Evolutionary conservation across 2,329 filamentous ascomycete species (phyloP).

Genomic region (Talaromyces sp.): DNA sequence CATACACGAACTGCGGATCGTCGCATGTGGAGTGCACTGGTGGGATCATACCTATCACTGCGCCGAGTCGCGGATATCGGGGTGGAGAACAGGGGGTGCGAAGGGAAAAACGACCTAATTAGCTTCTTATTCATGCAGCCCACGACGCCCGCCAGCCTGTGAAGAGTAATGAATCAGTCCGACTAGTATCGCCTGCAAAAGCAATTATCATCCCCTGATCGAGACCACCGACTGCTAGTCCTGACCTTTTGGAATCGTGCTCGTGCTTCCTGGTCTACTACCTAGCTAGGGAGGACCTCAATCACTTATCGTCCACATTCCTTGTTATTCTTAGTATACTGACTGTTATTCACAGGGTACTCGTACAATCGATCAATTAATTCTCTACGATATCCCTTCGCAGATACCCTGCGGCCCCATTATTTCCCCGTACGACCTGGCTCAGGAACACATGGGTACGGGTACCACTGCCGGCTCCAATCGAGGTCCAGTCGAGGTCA

Average conservation of each 20-base stretch:
- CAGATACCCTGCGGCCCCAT: background rate
- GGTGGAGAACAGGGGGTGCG: conserved; percentile 5
- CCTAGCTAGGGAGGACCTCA: too few relatives aligned
- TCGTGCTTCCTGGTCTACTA: too few relatives aligned
- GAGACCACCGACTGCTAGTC: too few relatives aligned
- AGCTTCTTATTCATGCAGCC: background rate
- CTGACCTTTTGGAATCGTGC: too few relatives aligned
- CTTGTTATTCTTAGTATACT: too few relatives aligned
- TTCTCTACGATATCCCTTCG: too few relatives aligned
- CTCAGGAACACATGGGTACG: conserved; percentile 19
- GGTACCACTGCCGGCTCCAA: conserved; percentile 4
- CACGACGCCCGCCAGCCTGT: too few relatives aligned
- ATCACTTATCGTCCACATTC: too few relatives aligned
- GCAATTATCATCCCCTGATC: too few relatives aligned
- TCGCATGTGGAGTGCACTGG: conserved; percentile 16
- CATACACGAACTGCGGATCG: conserved; percentile 27
- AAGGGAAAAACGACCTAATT: background rate
- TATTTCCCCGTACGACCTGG: conserved; percentile 10
- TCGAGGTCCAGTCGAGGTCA: conserved; percentile 3
- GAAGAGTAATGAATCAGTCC: too few relatives aligned
- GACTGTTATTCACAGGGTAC: too few relatives aligned
- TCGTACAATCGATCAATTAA: background rate
- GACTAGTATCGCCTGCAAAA: too few relatives aligned
- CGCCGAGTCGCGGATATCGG: conserved; percentile 5
- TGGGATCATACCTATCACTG: conserved; percentile 23